phyloP scores from a whole-genome alignment of 2,329 filamentous ascomycete species.

The Emergomyces africanus region DNA sequence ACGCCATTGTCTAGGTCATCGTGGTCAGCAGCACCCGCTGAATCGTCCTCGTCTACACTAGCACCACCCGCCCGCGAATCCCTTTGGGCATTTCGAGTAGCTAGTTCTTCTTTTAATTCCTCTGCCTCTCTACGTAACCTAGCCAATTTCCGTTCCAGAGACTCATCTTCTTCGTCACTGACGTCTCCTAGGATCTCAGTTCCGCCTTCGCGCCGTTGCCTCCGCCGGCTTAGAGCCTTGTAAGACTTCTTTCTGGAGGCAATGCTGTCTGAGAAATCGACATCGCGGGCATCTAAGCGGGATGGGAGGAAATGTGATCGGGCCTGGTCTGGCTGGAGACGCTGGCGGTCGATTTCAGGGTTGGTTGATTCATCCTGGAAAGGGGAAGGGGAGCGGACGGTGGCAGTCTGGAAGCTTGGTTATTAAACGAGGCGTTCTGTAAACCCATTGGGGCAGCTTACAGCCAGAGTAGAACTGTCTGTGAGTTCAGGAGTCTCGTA shows the following conservation, averaged over 20 bases:
- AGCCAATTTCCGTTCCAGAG: slow-evolving; percentile 63
- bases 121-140: slow-evolving; percentile 72
- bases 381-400: slow-evolving; percentile 44
- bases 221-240: slow-evolving; percentile 56
- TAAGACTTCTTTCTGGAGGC: slow-evolving; percentile 74
- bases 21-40: slow-evolving; percentile 21
- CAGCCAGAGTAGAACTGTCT: slow-evolving; percentile 72
- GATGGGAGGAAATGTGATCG: slow-evolving; percentile 66
- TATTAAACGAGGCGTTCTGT: no score
- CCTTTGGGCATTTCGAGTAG: slow-evolving; percentile 38
- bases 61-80: slow-evolving; percentile 40
- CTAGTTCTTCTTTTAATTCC: slow-evolving; percentile 48
- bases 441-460: slow-evolving; percentile 40
- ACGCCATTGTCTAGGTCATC: slow-evolving; percentile 44
- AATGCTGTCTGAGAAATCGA: slow-evolving; percentile 84
- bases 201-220: slow-evolving; percentile 35
- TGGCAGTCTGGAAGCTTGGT: slow-evolving; percentile 44
- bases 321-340: slow-evolving; percentile 65
- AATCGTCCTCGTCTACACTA: slow-evolving; percentile 28
- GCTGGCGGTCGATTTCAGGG: slow-evolving; percentile 60
- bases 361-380: slow-evolving; percentile 43
- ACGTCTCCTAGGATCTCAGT: slow-evolving; percentile 57
- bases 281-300: slow-evolving; percentile 61
- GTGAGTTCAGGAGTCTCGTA: slow-evolving; percentile 93
- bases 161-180: slow-evolving; percentile 69